Percentiles rank a stretch among this genome's conserved stretches.
phyloP scores from a whole-genome alignment of 2,329 filamentous ascomycete species.

The Trichoderma koningii region DNA sequence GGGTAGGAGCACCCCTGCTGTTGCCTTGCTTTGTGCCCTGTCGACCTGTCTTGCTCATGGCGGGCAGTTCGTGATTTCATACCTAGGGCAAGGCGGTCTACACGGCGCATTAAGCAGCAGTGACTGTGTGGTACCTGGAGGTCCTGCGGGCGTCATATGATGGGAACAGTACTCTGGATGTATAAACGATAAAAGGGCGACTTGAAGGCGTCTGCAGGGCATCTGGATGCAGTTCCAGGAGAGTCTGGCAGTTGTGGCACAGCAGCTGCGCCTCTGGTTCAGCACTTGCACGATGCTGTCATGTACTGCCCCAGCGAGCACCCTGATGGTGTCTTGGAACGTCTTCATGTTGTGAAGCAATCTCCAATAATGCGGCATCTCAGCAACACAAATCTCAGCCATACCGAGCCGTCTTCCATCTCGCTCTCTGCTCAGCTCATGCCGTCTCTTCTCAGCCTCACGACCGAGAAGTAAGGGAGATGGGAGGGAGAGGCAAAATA shows the following conservation, averaged over 20 bases:
- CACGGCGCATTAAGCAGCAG: neutral
- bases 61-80: neutral
- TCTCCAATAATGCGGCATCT: neutral
- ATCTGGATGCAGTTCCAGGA: neutral
- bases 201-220: neutral
- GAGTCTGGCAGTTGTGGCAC: slow-evolving; percentile 6
- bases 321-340: neutral
- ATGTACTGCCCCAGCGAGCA: neutral
- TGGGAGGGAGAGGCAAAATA: neutral
- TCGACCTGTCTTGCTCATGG: neutral
- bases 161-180: neutral
- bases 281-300: too few relatives aligned
- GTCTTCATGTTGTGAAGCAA: too few relatives aligned
- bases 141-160: neutral
- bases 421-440: neutral
- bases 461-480: neutral
- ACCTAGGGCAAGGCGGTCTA: slow-evolving; percentile 22
- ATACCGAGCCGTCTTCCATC: neutral
- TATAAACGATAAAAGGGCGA: neutral
- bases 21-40: slow-evolving; percentile 1
- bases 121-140: neutral
- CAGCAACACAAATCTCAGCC: neutral
- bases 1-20: slow-evolving; percentile 19
- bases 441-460: neutral
- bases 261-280: slow-evolving; percentile 21